Base-by-base conservation (phyloP, 2,329 filamentous ascomycete genomes). In the Akanthomyces muscarius region DNA sequence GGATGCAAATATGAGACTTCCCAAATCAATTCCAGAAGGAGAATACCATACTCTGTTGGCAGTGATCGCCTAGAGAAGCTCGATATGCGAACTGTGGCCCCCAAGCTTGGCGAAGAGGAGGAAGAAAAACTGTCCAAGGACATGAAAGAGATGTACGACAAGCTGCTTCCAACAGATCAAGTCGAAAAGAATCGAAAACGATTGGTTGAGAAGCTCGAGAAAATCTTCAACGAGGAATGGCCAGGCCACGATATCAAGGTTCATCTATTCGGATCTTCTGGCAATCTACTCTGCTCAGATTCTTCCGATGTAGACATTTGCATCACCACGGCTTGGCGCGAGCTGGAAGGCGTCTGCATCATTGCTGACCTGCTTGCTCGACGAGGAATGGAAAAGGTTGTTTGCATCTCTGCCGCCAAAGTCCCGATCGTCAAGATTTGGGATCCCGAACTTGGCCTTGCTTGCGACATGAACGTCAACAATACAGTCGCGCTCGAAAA, bases 381-480 rank as follows among this genome's bases (percentile, higher is more conserved):
- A 75, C 88, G 92, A 79, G 94, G 94, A 45, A 99, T 99, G 95
- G 86, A 98, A 75, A 91, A 91, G 71, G 92, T 99, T 1, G 90
- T 97, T 28, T 99, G 95, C 74, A 92, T 98, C 59, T 92, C 92
- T 33, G 91, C 90, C 48, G 95, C 95, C 64, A 98, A 97, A 76
- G 95, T 99, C 16, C 94, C 95, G 4, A 99, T 99, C 71, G 95
- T 99, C 69, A 98, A 98, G 80, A 91, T 97, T 62, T 99, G 95
- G 93, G 95, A 99, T 74, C 95, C 95, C 3, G 92, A 97, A 74
- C 81, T 97, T 63, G 82, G 88, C 67, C 81, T 99, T 57, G 90
- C 92, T 18, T 97, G 93, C 75, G 95, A 99, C 73, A 95, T 99
- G 89, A 99, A 99, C 70, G 93, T 99, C 78, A 99, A 99, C 79